Conservation (phyloP, 2,329 filamentous ascomycete species). For the Byssochlamys sp. region DNA sequence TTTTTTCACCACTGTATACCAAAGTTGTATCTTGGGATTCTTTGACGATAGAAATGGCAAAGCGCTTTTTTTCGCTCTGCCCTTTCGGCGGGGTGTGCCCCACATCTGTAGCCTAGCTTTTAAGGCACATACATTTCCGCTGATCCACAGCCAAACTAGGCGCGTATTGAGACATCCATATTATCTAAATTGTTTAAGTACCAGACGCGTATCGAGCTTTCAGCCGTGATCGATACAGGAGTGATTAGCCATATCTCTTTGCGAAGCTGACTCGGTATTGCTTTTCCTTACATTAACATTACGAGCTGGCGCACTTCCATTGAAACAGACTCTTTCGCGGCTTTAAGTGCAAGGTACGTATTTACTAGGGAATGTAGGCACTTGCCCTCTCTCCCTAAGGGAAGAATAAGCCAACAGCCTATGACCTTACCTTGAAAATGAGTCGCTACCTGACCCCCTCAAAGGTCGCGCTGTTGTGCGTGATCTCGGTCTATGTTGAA, state of each 20-base stretch:
- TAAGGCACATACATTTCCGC: not conserved
- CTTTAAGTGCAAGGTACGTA: not conserved
- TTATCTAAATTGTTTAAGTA: not conserved
- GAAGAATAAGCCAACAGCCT: not conserved
- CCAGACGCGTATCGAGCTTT: not conserved
- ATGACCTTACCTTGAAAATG: constrained; percentile 41
- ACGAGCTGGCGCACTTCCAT: not conserved
- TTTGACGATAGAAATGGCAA: not conserved
- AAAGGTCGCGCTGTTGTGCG: constrained; percentile 70
- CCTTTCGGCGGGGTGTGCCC: not conserved
- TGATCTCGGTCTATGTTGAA: constrained; percentile 73
- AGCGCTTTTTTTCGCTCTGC: not conserved
- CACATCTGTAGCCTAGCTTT: not conserved
- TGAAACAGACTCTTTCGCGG: not conserved
- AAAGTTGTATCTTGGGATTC: not conserved
- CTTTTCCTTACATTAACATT: too few relatives aligned
- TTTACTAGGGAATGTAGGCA: not conserved
- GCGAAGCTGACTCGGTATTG: too few relatives aligned
- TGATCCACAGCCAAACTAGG: not conserved
- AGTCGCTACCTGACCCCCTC: constrained; percentile 78
- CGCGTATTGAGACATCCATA: not conserved
- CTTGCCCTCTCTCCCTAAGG: not conserved
- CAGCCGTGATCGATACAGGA: not conserved
- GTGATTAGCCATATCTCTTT: not conserved
- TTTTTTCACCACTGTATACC: too few relatives aligned